phyloP scores from a whole-genome alignment of 768 basidiomycete species.

The Boletus edulis region DNA sequence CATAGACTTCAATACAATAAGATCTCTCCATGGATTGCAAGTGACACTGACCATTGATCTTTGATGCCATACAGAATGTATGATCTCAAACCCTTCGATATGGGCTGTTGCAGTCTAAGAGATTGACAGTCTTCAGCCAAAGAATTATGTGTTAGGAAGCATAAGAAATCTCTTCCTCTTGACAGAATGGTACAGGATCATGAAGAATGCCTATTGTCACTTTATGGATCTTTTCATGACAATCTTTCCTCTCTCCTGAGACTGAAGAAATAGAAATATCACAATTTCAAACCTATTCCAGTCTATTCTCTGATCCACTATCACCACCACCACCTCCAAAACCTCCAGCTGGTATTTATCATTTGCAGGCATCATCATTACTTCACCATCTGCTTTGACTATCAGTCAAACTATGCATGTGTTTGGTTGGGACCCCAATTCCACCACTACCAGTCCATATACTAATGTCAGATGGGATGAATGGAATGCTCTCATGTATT shows the following conservation, averaged over 20 bases:
- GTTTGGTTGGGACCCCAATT: too few species aligned
- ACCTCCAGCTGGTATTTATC: too few species aligned
- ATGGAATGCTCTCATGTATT: too few species aligned
- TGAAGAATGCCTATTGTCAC: background rate
- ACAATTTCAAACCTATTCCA: background rate
- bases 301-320: background rate
- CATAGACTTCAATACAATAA: background rate
- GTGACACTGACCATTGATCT: too few species aligned
- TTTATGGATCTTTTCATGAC: conserved; percentile 4
- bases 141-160: background rate
- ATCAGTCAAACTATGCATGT: too few species aligned
- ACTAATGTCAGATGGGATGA: too few species aligned
- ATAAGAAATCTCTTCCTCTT: conserved; percentile 5
- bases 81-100: conserved; percentile 1
- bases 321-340: too few species aligned
- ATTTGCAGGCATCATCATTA: too few species aligned
- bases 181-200: background rate
- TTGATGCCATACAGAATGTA: background rate
- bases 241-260: background rate
- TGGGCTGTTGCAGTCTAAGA: conserved; percentile 2
- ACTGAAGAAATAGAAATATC: background rate
- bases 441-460: too few species aligned
- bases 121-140: conserved; percentile 2
- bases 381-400: too few species aligned
- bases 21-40: too few species aligned